These are phyloP conservation scores for Phyllostachys edulis DNA, from an alignment of 176 grass and related monocot genomes.

Conservation along the genomic window DNA sequence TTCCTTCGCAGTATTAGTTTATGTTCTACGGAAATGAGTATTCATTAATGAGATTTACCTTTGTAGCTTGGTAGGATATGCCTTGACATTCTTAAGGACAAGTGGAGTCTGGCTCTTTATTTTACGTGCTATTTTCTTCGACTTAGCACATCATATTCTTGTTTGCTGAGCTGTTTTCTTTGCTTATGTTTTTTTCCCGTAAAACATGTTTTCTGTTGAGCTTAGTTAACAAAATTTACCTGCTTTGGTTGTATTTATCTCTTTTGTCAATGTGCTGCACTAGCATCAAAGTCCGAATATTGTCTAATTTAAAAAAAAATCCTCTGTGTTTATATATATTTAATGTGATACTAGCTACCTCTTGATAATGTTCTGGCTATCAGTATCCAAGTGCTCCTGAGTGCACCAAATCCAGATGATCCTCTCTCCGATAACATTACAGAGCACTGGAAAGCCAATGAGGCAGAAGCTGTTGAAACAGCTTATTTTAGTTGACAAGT, in stretches of 20 bases:
- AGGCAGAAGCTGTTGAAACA: constrained; percentile 95
- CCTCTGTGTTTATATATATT: constrained; percentile 1
- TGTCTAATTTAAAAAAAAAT: not conserved
- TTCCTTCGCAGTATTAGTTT: constrained; percentile 7
- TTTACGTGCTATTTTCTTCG: not conserved
- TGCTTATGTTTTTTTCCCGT: not conserved
- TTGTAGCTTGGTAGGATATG: constrained; percentile 97
- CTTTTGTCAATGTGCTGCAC: not conserved
- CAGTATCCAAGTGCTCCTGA: constrained; percentile 94
- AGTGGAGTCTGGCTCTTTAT: constrained; percentile 80
- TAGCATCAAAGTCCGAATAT: not conserved
- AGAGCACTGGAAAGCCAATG: constrained; percentile 90
- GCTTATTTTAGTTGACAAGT: constrained; percentile 38
- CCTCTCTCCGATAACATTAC: too few relatives aligned
- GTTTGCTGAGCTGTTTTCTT: not conserved
- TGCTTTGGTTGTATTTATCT: not conserved
- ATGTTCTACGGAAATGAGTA: constrained; percentile 2
- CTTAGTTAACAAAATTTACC: not conserved
- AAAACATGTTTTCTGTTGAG: not conserved
- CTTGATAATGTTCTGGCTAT: constrained; percentile 31
- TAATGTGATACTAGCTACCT: not conserved
- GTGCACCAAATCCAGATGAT: too few relatives aligned
- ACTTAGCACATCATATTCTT: not conserved
- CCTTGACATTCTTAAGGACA: constrained; percentile 92
- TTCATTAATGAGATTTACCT: constrained; percentile 7